A percentile compares a stretch with the other conserved stretches of the same genome.
Evolutionary conservation across 2,329 filamentous ascomycete species (phyloP).

Genomic region (Aureobasidium subglaciale): DNA sequence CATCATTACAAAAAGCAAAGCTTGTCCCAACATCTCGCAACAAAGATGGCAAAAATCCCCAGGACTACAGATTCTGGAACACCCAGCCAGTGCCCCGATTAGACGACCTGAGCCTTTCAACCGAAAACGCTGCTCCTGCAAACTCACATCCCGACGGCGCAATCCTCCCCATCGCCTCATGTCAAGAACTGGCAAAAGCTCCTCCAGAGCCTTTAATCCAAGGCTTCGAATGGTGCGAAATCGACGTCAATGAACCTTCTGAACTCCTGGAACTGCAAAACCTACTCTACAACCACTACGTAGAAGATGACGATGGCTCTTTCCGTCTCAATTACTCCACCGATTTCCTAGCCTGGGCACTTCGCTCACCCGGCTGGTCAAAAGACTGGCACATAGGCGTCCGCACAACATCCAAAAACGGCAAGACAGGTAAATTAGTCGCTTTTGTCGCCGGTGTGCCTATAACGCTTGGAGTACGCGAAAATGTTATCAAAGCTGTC

Average conservation of each 20-base stretch:
- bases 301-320: constrained; percentile 93
- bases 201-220: constrained; percentile 66
- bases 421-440: constrained; percentile 76
- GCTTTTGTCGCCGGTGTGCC: constrained; percentile 95
- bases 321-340: constrained; percentile 95
- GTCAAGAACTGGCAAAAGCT: constrained; percentile 21
- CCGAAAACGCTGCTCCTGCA: not conserved
- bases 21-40: constrained; percentile 17
- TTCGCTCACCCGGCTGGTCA: constrained; percentile 90
- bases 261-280: constrained; percentile 86
- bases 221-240: constrained; percentile 88
- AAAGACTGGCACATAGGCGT: constrained; percentile 94
- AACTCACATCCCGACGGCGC: not conserved
- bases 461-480: constrained; percentile 70
- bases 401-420: constrained; percentile 48
- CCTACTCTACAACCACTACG: constrained; percentile 85
- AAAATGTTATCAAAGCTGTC: constrained; percentile 66
- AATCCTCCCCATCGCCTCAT: constrained; percentile 16
- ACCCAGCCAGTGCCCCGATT: constrained; percentile 93
- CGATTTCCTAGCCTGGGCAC: constrained; percentile 83
- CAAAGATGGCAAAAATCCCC: constrained; percentile 28
- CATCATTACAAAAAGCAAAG: too few relatives aligned
- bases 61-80: constrained; percentile 88
- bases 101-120: constrained; percentile 32
- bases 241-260: constrained; percentile 71